These are phyloP conservation scores for Pontederia paniculata DNA, from an alignment of 176 grass and related monocot genomes.

Conservation along the genomic window DNA sequence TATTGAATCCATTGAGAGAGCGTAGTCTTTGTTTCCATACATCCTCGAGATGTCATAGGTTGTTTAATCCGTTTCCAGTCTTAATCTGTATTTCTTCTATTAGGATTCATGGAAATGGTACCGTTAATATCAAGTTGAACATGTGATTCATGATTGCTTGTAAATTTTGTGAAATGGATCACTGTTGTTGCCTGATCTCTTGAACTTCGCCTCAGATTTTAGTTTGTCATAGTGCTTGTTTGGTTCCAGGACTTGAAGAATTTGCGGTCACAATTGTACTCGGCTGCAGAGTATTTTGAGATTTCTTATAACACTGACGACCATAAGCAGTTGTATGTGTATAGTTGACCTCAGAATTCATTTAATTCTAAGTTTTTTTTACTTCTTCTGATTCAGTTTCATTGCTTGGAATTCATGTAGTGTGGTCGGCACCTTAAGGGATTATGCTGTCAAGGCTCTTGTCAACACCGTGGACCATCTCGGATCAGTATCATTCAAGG, in stretches of 20 bases:
- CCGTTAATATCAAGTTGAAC: too few species aligned
- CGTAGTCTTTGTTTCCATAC: too few species aligned
- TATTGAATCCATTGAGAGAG: too few species aligned
- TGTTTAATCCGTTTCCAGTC: too few species aligned
- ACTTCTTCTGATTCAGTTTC: neutral
- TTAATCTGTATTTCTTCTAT: too few species aligned
- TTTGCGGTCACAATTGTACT: conserved; percentile 80
- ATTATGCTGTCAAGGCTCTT: conserved; percentile 73
- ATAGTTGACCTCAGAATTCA: conserved; percentile 6
- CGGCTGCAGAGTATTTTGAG: conserved; percentile 92
- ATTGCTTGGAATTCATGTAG: conserved; percentile 31
- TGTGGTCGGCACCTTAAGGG: conserved; percentile 71
- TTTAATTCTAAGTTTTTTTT: conserved; percentile 10
- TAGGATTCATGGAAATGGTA: too few species aligned
- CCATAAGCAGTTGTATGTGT: conserved; percentile 54
- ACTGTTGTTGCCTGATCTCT: too few species aligned
- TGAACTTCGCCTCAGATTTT: too few species aligned
- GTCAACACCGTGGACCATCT: conserved; percentile 82
- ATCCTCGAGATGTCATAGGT: too few species aligned
- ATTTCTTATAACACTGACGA: conserved; percentile 70
- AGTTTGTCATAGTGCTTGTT: neutral
- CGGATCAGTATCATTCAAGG: conserved; percentile 86
- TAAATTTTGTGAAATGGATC: too few species aligned
- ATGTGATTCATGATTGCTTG: too few species aligned
- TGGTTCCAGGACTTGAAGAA: conserved; percentile 88